These are phyloP conservation scores for Fonsecaea erecta DNA, from an alignment of 2,329 filamentous ascomycete species.

Conservation along the genomic window DNA sequence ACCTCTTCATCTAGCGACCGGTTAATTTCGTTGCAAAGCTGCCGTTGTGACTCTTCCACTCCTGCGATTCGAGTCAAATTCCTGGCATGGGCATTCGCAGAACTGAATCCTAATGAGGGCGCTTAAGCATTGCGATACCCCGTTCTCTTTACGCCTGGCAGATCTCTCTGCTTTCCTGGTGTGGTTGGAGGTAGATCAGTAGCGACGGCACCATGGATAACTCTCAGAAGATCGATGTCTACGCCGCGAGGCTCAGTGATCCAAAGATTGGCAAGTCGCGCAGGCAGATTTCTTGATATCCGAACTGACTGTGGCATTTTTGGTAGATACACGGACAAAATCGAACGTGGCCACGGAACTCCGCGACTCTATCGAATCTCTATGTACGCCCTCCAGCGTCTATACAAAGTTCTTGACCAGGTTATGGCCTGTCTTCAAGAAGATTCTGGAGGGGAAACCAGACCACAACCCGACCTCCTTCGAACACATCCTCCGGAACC, in stretches of 20 bases:
- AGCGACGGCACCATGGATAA: conserved; percentile 35
- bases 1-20: conserved; percentile 5
- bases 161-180: conserved; percentile 4
- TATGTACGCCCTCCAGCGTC: conserved; percentile 76
- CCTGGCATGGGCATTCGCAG: conserved; percentile 20
- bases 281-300: neutral
- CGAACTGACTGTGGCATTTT: conserved; percentile 14
- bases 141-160: neutral
- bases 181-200: conserved; percentile 5
- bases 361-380: conserved; percentile 82
- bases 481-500: conserved; percentile 94
- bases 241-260: conserved; percentile 55
- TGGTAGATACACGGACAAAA: conserved; percentile 78
- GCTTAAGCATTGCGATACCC: conserved; percentile 21
- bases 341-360: conserved; percentile 81
- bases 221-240: conserved; percentile 51
- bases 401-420: conserved; percentile 84
- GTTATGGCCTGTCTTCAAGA: conserved; percentile 86
- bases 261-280: conserved; percentile 51
- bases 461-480: conserved; percentile 88
- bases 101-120: conserved; percentile 25
- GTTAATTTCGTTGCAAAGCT: neutral
- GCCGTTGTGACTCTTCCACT: neutral
- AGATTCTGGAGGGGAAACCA: conserved; percentile 80
- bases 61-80: neutral